Base-by-base conservation (phyloP, 1,139 yeast genomes). In the Yamadazyma sp. region DNA sequence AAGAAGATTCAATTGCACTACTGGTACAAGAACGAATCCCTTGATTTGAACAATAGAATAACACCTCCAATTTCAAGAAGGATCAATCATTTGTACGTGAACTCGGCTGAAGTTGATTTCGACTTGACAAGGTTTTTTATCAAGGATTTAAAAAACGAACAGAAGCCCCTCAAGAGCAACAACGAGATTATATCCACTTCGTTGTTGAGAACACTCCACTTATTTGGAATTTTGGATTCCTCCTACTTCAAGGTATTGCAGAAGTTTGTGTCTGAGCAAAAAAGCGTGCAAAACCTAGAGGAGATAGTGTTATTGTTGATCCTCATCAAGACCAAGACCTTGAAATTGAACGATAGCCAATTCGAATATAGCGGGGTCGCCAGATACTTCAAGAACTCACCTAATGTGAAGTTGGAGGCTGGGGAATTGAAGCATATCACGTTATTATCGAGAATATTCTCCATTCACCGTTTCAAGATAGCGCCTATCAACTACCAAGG, bases 401-500 rank as follows among this genome's bases (percentile, higher is more conserved):
- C 46, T 11, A 49, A 56, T 16, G 66, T 64, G 18, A 60, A 71
- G 33, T 50, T 76, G 14, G 53, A 69, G 8, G 45, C 38, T 8
- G 58, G 58, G 17, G 64, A 66, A 22, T 51, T 59, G 15, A 58
- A 61, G 37, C 65, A 68, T 32, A 67, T 81, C 6, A 58, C 75
- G 10, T 57, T 83, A 36, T 59, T 85, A 22, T 71, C 87, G 3
- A 69, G 89, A 46, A 62, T 83, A 2, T 77, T 84, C 30, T 69
- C 83, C 2, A 65, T 83, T 33, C 73, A 77, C 43, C 72, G 70
- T 46, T 64, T 81, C 31, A 59, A 68, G 32, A 69, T 75, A 16
- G 79, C 81, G 17, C 82, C 85, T 4, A 73, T 77, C 26, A 80
- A 79, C 46, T 72, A 82, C 55, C 77, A 78, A 42, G 92, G 92